phyloP scores from a whole-genome alignment of 106 monocot genomes.

The Dendrobium officinale region DNA sequence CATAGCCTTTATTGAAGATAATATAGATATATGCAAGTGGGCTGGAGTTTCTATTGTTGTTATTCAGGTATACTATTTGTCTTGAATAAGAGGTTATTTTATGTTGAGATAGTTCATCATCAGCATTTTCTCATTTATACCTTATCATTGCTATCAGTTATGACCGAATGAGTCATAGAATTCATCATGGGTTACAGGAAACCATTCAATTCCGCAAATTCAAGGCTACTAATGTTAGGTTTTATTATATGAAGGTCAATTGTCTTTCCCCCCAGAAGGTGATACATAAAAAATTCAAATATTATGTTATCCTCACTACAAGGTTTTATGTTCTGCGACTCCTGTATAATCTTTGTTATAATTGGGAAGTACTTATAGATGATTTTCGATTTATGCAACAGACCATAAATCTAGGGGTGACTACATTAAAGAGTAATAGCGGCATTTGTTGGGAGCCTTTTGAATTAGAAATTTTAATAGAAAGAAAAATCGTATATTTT shows the following conservation, averaged over 20 bases:
- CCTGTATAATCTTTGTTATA: background rate
- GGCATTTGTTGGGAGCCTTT: background rate
- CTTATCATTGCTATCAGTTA: background rate
- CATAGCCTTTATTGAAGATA: constrained; percentile 42
- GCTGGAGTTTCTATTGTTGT: constrained; percentile 30
- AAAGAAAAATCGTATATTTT: background rate
- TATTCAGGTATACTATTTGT: constrained; percentile 32
- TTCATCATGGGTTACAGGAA: background rate
- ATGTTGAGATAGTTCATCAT: background rate
- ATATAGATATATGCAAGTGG: constrained; percentile 39
- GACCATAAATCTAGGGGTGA: background rate
- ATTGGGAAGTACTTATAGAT: background rate
- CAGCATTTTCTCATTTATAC: background rate
- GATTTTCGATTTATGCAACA: background rate
- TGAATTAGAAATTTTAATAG: background rate
- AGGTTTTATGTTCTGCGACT: background rate
- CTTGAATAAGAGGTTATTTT: background rate
- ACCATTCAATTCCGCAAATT: background rate
- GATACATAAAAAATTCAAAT: background rate
- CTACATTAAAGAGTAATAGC: background rate
- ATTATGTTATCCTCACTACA: background rate
- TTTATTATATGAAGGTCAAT: background rate
- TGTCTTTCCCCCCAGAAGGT: background rate
- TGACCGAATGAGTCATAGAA: background rate
- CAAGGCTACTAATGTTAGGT: background rate